Conservation (phyloP, 2,329 filamentous ascomycete species). For the Pseudogymnoascus sp. region DNA sequence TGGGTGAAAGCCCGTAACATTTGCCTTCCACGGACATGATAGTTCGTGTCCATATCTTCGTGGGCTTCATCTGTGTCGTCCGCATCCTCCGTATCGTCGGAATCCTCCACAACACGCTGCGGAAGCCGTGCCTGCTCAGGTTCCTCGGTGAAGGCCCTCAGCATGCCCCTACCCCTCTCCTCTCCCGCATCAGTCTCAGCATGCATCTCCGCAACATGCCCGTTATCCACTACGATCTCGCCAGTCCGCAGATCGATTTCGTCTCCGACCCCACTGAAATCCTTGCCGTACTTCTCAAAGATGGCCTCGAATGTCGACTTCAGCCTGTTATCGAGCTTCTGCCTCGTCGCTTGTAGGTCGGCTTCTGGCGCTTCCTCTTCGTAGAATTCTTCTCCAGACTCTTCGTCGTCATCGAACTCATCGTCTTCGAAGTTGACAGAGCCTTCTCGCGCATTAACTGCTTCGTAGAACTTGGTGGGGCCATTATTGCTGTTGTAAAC, state of each 20-base stretch:
- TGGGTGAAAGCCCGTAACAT: not conserved
- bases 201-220: conserved; percentile 63
- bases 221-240: conserved; percentile 81
- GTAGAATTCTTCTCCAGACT: conserved; percentile 23
- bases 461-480: not conserved
- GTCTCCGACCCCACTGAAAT: conserved; percentile 78
- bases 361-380: conserved; percentile 45
- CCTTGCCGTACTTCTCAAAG: conserved; percentile 77
- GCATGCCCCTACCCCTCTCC: conserved; percentile 14
- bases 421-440: not conserved
- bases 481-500: not conserved
- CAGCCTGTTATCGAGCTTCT: conserved; percentile 61
- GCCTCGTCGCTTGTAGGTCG: conserved; percentile 54
- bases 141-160: conserved; percentile 18
- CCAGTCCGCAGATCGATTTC: conserved; percentile 82
- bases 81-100: conserved; percentile 22
- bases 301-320: conserved; percentile 83
- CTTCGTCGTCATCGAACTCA: conserved; percentile 7
- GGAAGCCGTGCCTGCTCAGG: not conserved
- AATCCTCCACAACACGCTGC: conserved; percentile 12
- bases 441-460: not conserved
- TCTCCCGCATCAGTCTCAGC: conserved; percentile 46
- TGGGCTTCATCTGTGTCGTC: conserved; percentile 21
- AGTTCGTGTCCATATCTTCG: conserved; percentile 15
- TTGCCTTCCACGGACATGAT: not conserved